These are phyloP conservation scores for Mycena crocata DNA, from an alignment of 768 basidiomycete species.

Conservation along the genomic window DNA sequence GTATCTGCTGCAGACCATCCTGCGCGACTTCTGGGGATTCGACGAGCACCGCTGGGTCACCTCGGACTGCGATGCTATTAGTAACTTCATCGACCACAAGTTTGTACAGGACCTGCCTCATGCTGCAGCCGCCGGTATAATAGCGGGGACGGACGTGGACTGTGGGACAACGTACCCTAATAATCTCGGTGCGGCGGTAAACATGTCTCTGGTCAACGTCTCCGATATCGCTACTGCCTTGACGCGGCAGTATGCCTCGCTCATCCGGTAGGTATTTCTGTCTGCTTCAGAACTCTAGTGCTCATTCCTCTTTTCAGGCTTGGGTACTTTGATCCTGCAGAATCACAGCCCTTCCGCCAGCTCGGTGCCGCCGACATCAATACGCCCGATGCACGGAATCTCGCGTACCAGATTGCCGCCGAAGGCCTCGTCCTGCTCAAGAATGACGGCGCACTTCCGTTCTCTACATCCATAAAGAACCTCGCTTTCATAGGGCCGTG, in stretches of 20 bases:
- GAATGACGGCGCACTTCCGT: conserved; percentile 70
- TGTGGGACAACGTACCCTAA: conserved; percentile 61
- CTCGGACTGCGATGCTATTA: conserved; percentile 67
- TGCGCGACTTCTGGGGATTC: conserved; percentile 65
- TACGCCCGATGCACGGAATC: conserved; percentile 55
- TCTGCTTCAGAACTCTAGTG: neutral
- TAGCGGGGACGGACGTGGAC: conserved; percentile 66
- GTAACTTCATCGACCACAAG: conserved; percentile 62
- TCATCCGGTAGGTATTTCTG: conserved; percentile 56
- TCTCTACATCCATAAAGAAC: conserved; percentile 56
- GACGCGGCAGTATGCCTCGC: conserved; percentile 61
- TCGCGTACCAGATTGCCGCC: conserved; percentile 63
- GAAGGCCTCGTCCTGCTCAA: conserved; percentile 72
- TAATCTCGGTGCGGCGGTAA: conserved; percentile 60
- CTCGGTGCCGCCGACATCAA: conserved; percentile 62
- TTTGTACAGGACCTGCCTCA: conserved; percentile 57
- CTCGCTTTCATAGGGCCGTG: conserved; percentile 72
- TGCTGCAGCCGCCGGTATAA: conserved; percentile 62
- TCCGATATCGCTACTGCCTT: conserved; percentile 57
- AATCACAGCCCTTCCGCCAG: conserved; percentile 62
- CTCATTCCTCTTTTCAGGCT: conserved; percentile 48
- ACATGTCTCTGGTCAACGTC: conserved; percentile 59
- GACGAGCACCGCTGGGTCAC: conserved; percentile 65
- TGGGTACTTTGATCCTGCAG: conserved; percentile 67
- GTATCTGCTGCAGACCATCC: conserved; percentile 62